A percentile compares a stretch with the other conserved stretches of the same genome.
phyloP scores from a whole-genome alignment of 306 rosid species.

The Gastrolobium villosum region DNA sequence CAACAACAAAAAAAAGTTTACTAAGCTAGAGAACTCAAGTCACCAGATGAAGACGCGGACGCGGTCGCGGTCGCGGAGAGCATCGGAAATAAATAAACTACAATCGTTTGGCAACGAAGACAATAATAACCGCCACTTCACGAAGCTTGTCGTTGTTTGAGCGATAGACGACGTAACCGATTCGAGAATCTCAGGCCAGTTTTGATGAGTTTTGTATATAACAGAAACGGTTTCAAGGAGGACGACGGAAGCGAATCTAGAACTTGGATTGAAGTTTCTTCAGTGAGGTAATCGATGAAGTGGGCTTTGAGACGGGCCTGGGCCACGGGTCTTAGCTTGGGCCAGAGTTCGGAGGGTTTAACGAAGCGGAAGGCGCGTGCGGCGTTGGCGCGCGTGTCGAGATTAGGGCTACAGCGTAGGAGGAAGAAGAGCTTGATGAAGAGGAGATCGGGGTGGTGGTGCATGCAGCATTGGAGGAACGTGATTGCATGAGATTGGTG shows the following conservation, averaged over 20 bases:
- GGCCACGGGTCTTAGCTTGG: slow-evolving; percentile 38
- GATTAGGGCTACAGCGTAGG: not conserved
- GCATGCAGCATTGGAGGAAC: slow-evolving; percentile 51
- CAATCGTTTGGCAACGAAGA: slow-evolving; percentile 23
- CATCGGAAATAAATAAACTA: not conserved
- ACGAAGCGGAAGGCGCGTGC: slow-evolving; percentile 43
- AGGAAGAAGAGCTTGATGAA: slow-evolving; percentile 55
- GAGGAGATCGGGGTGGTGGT: slow-evolving; percentile 52
- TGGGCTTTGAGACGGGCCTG: slow-evolving; percentile 47
- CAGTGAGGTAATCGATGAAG: slow-evolving; percentile 28
- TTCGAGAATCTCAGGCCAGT: slow-evolving; percentile 48
- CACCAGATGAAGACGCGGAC: not conserved
- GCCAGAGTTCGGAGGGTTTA: slow-evolving; percentile 43
- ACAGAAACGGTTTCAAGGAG: slow-evolving; percentile 41
- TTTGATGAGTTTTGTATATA: slow-evolving; percentile 13
- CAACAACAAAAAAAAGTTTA: too few species aligned
- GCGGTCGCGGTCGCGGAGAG: not conserved
- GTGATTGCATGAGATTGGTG: slow-evolving; percentile 39
- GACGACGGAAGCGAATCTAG: slow-evolving; percentile 36
- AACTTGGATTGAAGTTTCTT: slow-evolving; percentile 47
- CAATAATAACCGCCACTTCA: slow-evolving; percentile 43
- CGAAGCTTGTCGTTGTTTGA: slow-evolving; percentile 12
- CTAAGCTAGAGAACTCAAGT: slow-evolving; percentile 18
- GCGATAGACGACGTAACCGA: slow-evolving; percentile 11
- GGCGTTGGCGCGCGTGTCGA: slow-evolving; percentile 48